Conservation (phyloP, 768 basidiomycete genomes). For the Harrya chromipes region DNA sequence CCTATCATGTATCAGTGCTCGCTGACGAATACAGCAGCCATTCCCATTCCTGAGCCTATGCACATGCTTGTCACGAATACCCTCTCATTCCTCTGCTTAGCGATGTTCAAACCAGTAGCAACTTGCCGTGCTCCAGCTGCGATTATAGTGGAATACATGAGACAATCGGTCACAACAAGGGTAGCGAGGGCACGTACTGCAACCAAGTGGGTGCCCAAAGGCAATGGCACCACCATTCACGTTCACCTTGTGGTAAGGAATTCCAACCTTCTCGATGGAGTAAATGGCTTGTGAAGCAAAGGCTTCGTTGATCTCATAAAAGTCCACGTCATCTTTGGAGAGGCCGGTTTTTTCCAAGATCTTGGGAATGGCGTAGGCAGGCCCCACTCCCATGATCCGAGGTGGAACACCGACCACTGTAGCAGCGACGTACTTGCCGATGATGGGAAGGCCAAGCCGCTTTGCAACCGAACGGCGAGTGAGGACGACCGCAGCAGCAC, state of each 20-base stretch:
- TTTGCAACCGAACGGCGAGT: constrained; percentile 76
- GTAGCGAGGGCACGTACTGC: constrained; percentile 50
- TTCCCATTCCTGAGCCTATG: constrained; percentile 87
- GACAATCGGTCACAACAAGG: not conserved
- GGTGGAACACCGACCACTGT: constrained; percentile 78
- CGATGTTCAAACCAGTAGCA: constrained; percentile 78
- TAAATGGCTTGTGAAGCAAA: constrained; percentile 84
- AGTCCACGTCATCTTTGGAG: constrained; percentile 70
- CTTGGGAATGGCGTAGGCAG: constrained; percentile 82
- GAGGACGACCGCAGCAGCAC: constrained; percentile 87
- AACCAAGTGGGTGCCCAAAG: constrained; percentile 84
- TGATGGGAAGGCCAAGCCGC: constrained; percentile 78
- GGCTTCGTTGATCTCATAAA: constrained; percentile 91
- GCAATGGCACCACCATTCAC: constrained; percentile 87
- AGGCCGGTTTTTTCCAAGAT: constrained; percentile 67
- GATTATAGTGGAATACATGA: constrained; percentile 6
- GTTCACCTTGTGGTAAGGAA: constrained; percentile 81
- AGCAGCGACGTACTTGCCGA: constrained; percentile 80
- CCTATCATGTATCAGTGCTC: constrained; percentile 76
- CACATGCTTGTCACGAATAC: constrained; percentile 92
- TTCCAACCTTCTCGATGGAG: constrained; percentile 62
- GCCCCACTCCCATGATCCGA: constrained; percentile 89
- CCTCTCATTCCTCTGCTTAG: constrained; percentile 70
- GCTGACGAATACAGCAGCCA: constrained; percentile 83
- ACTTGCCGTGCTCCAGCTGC: constrained; percentile 83